These are phyloP conservation scores for Russula foetens DNA, from an alignment of 768 basidiomycete genomes.

Conservation along the genomic window DNA sequence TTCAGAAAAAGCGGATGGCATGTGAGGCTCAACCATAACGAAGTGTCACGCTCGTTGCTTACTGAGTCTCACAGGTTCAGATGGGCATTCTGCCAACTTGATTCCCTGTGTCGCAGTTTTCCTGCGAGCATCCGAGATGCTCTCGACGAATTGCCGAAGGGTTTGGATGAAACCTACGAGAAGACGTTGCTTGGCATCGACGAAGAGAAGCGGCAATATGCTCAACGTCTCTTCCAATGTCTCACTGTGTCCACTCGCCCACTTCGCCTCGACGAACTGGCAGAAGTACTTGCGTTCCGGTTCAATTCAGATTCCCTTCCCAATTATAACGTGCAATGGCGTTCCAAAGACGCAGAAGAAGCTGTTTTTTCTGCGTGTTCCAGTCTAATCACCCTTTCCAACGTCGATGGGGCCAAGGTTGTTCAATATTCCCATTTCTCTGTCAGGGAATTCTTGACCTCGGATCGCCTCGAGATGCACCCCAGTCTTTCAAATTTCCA, in stretches of 20 bases:
- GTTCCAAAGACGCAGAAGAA: background rate
- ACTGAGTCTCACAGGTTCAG: background rate
- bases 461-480: background rate
- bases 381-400: background rate
- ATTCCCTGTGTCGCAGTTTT: background rate
- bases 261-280: constrained; percentile 3
- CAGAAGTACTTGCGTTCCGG: constrained; percentile 1
- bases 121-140: background rate
- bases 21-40: background rate
- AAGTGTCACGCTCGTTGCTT: background rate
- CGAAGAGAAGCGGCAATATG: background rate
- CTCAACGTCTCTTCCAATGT: background rate
- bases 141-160: background rate
- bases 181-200: background rate
- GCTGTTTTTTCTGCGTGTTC: background rate
- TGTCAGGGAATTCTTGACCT: constrained; percentile 5
- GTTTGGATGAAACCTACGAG: constrained; percentile 5
- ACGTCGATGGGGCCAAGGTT: background rate
- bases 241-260: background rate
- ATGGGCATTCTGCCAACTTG: constrained; percentile 5
- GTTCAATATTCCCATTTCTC: constrained; percentile 5
- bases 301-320: background rate
- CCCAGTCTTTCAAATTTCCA: background rate
- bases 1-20: background rate
- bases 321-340: background rate